phyloP scores from a whole-genome alignment of 2,329 filamentous ascomycete genomes.

The Spiromastix sp. region DNA sequence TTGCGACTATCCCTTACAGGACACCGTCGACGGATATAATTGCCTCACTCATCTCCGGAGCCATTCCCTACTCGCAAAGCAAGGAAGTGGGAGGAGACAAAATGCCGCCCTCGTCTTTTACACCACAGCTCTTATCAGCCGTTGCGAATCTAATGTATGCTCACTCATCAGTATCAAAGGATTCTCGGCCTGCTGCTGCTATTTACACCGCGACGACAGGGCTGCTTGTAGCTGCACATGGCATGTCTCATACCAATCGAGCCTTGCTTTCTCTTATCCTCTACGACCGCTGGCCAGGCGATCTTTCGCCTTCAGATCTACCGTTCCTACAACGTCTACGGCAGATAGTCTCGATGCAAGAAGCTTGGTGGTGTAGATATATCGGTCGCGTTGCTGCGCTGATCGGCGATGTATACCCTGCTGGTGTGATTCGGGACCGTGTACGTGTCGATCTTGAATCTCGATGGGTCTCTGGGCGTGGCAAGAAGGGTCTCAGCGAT shows the following conservation, averaged over 20 bases:
- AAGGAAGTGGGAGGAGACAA: slow-evolving; percentile 14
- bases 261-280: slow-evolving; percentile 61
- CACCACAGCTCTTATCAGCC: slow-evolving; percentile 40
- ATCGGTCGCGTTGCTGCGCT: slow-evolving; percentile 50
- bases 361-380: slow-evolving; percentile 57
- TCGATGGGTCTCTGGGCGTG: slow-evolving; percentile 33
- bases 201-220: slow-evolving; percentile 64
- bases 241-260: slow-evolving; percentile 61
- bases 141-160: slow-evolving; percentile 51
- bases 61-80: slow-evolving; percentile 31
- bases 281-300: slow-evolving; percentile 64
- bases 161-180: slow-evolving; percentile 42
- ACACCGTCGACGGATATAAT: slow-evolving; percentile 39
- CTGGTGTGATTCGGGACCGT: slow-evolving; percentile 36
- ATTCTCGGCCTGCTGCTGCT: slow-evolving; percentile 53
- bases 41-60: slow-evolving; percentile 36
- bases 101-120: slow-evolving; percentile 33
- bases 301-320: slow-evolving; percentile 48
- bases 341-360: slow-evolving; percentile 42
- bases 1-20: slow-evolving; percentile 47
- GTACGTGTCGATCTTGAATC: slow-evolving; percentile 28
- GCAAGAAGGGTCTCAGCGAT: slow-evolving; percentile 30
- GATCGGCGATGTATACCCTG: slow-evolving; percentile 51
- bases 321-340: slow-evolving; percentile 45
- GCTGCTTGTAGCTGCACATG: slow-evolving; percentile 57